Conservation (phyloP, 106 monocot species). For the Dendrobium catenatum region DNA sequence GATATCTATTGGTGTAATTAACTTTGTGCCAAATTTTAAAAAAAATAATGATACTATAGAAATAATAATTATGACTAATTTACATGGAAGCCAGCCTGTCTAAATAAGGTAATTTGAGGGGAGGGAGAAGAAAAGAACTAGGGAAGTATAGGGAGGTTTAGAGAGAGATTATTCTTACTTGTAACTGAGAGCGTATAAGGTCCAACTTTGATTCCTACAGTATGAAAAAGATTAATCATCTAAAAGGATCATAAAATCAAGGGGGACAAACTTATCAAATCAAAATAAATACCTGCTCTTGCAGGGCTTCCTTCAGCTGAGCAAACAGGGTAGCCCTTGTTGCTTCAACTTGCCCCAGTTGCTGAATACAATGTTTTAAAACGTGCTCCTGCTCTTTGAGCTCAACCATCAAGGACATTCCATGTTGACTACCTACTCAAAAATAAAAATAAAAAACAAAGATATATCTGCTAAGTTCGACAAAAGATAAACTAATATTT, state of each 20-base stretch:
- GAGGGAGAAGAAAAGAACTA: not conserved
- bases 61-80: too few species aligned
- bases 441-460: not conserved
- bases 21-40: not conserved
- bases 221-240: not conserved
- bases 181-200: slow-evolving; percentile 51
- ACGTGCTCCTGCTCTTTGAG: slow-evolving; percentile 67
- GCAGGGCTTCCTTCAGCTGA: slow-evolving; percentile 72
- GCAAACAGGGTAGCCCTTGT: slow-evolving; percentile 49
- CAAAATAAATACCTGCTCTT: slow-evolving; percentile 60
- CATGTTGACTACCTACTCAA: slow-evolving; percentile 53
- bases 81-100: too few species aligned
- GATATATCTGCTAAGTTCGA: not conserved
- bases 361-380: slow-evolving; percentile 68
- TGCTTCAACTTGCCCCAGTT: slow-evolving; percentile 62
- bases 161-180: slow-evolving; percentile 40
- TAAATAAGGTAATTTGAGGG: too few species aligned
- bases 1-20: not conserved
- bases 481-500: not conserved
- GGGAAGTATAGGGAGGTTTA: not conserved
- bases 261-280: not conserved
- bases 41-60: not conserved
- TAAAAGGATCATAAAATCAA: not conserved
- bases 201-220: slow-evolving; percentile 78
- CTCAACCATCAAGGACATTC: slow-evolving; percentile 35